phyloP scores from a whole-genome alignment of 2,329 filamentous ascomycete genomes.

The Pestalotiopsis fici region DNA sequence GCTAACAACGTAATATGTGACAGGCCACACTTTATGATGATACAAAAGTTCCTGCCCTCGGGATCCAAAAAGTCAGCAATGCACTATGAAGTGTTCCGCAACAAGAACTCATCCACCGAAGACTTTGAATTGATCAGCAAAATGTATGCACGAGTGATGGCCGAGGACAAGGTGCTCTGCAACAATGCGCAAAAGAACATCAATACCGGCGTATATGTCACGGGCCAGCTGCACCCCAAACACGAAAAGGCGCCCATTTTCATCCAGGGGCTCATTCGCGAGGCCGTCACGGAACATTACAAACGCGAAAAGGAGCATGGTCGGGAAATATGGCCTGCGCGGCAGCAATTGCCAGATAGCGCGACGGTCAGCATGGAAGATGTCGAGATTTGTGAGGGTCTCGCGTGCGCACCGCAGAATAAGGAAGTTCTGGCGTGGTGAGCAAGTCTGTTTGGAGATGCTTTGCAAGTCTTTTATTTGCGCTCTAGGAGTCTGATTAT shows the following conservation, averaged over 20 bases:
- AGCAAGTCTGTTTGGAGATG: not conserved
- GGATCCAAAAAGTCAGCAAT: slow-evolving; percentile 52
- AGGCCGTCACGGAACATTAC: slow-evolving; percentile 47
- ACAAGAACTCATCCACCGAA: slow-evolving; percentile 58
- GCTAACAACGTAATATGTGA: not conserved
- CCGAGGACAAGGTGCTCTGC: slow-evolving; percentile 66
- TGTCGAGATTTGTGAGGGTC: not conserved
- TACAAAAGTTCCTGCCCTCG: slow-evolving; percentile 61
- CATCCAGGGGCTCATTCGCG: slow-evolving; percentile 54
- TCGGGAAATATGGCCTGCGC: slow-evolving; percentile 54
- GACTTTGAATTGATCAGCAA: slow-evolving; percentile 58
- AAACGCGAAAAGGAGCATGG: slow-evolving; percentile 44
- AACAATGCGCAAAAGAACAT: slow-evolving; percentile 60
- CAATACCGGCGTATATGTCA: slow-evolving; percentile 61
- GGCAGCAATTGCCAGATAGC: slow-evolving; percentile 5
- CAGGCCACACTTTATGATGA: slow-evolving; percentile 64
- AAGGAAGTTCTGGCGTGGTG: not conserved
- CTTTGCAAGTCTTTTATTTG: too few relatives aligned
- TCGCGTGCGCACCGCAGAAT: not conserved
- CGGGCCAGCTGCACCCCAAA: slow-evolving; percentile 62
- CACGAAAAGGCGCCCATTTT: slow-evolving; percentile 61
- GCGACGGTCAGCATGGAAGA: not conserved
- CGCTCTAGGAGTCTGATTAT: too few relatives aligned
- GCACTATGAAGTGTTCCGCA: slow-evolving; percentile 64
- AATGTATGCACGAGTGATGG: slow-evolving; percentile 65